Conservation (phyloP, 306 rosid species). For the Vigna hirtella region DNA sequence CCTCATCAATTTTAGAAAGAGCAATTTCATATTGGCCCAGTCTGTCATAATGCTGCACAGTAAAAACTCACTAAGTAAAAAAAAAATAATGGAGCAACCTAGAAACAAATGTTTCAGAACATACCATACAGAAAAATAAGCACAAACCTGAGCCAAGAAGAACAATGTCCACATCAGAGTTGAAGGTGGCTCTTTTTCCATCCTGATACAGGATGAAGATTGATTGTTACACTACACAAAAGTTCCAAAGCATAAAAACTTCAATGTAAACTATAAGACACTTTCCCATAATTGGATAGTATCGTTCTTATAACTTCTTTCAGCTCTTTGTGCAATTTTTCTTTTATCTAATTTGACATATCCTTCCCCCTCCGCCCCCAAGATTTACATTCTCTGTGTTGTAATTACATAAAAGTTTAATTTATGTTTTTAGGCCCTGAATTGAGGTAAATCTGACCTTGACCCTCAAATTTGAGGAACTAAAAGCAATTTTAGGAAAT, state of each 20-base stretch:
- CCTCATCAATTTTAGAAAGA: conserved; percentile 86
- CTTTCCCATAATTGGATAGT: not conserved
- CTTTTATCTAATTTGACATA: conserved; percentile 18
- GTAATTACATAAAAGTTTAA: not conserved
- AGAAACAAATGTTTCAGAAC: not conserved
- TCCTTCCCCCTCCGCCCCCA: not conserved
- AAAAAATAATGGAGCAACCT: conserved; percentile 7
- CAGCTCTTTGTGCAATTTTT: not conserved
- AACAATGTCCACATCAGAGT: conserved; percentile 94
- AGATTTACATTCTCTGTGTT: conserved; percentile 3
- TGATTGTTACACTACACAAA: conserved; percentile 21
- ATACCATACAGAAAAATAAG: conserved; percentile 4
- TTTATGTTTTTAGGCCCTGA: too few species aligned
- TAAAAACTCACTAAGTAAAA: conserved; percentile 30
- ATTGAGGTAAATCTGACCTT: too few species aligned
- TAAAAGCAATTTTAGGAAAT: too few species aligned
- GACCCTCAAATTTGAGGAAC: too few species aligned
- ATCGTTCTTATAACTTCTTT: not conserved
- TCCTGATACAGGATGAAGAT: conserved; percentile 61
- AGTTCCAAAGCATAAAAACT: conserved; percentile 28
- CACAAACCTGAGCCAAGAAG: conserved; percentile 89
- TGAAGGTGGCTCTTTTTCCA: conserved; percentile 91
- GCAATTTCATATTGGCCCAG: conserved; percentile 81
- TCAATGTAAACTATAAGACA: conserved; percentile 14
- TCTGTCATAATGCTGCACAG: conserved; percentile 92